A percentile compares a stretch with the other conserved stretches of the same genome.
These are phyloP conservation scores for Porphyridium purpureum DNA, from an alignment of 23 red algal species.

Conservation along the genomic window DNA sequence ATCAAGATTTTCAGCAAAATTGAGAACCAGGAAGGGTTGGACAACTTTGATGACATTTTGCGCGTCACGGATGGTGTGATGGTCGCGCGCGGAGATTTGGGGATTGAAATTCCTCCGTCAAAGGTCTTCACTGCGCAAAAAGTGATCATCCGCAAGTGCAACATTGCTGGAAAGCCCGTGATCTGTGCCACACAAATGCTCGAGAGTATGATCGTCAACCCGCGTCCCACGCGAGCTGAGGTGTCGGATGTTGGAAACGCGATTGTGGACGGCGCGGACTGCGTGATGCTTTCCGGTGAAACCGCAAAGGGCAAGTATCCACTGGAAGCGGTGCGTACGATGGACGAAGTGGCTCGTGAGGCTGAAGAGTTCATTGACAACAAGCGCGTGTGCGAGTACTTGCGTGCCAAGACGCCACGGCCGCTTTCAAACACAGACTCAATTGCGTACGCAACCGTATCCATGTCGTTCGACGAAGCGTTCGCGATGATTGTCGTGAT, in stretches of 20 bases:
- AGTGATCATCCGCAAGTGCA: constrained; percentile 89
- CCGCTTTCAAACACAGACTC: constrained; percentile 60
- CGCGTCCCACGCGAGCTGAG: constrained; percentile 80
- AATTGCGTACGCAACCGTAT: constrained; percentile 85
- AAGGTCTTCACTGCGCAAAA: constrained; percentile 89
- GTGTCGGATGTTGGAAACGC: constrained; percentile 94
- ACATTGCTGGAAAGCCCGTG: constrained; percentile 66
- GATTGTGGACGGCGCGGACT: constrained; percentile 85
- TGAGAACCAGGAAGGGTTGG: constrained; percentile 87
- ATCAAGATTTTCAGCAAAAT: constrained; percentile 99
- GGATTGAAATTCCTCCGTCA: constrained; percentile 76
- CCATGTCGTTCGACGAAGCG: constrained; percentile 64
- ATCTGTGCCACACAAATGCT: constrained; percentile 98
- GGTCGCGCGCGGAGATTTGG: constrained; percentile 95
- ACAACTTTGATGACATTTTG: constrained; percentile 67
- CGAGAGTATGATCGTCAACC: constrained; percentile 94
- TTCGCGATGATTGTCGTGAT: constrained; percentile 72
- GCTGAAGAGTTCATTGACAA: constrained; percentile 78
- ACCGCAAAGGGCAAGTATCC: constrained; percentile 95
- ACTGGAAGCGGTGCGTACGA: constrained; percentile 44
- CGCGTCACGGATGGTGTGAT: constrained; percentile 82
- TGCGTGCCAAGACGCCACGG: constrained; percentile 21
- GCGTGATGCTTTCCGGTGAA: constrained; percentile 94
- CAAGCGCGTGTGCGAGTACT: constrained; percentile 28
- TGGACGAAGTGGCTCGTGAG: constrained; percentile 82